A percentile compares a stretch with the other conserved stretches of the same genome.
These are phyloP conservation scores for Zarea fungicola DNA, from an alignment of 2,329 filamentous ascomycete genomes.

Conservation along the genomic window DNA sequence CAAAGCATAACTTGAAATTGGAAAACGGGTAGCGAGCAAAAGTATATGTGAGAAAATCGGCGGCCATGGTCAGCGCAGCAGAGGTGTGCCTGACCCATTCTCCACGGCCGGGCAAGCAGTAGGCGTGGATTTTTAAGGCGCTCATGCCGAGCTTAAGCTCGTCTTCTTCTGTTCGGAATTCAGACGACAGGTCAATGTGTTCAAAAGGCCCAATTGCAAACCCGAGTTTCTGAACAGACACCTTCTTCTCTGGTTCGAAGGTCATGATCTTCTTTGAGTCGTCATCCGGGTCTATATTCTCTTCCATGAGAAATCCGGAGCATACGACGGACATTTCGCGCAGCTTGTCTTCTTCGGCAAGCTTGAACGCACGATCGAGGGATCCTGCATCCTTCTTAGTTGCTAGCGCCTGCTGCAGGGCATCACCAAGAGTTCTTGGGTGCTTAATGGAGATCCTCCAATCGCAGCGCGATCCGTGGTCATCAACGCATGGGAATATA, in stretches of 20 bases:
- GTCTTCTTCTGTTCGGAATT: slow-evolving; percentile 84
- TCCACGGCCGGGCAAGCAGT: slow-evolving; percentile 77
- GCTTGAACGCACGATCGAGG: slow-evolving; percentile 33
- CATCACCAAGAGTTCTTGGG: slow-evolving; percentile 81
- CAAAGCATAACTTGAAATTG: slow-evolving; percentile 88
- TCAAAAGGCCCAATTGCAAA: slow-evolving; percentile 95
- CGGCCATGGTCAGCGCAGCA: slow-evolving; percentile 73
- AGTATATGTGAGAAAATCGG: slow-evolving; percentile 85
- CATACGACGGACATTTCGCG: slow-evolving; percentile 87
- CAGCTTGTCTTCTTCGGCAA: slow-evolving; percentile 74
- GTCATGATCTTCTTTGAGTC: slow-evolving; percentile 81
- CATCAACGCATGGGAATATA: slow-evolving; percentile 91
- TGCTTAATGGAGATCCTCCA: slow-evolving; percentile 89
- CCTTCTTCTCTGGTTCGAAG: slow-evolving; percentile 69
- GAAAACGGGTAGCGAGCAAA: slow-evolving; percentile 90
- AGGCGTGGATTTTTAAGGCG: slow-evolving; percentile 83
- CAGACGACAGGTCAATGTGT: slow-evolving; percentile 76
- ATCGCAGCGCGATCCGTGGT: slow-evolving; percentile 70
- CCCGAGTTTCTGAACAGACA: slow-evolving; percentile 83
- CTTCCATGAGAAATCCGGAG: slow-evolving; percentile 82
- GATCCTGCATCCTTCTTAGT: slow-evolving; percentile 33
- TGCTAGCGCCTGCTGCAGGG: slow-evolving; percentile 45
- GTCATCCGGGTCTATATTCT: slow-evolving; percentile 70
- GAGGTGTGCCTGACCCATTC: slow-evolving; percentile 85
- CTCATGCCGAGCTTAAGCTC: slow-evolving; percentile 86